Conservation (phyloP, 768 basidiomycete genomes). For the Boletus sp. region DNA sequence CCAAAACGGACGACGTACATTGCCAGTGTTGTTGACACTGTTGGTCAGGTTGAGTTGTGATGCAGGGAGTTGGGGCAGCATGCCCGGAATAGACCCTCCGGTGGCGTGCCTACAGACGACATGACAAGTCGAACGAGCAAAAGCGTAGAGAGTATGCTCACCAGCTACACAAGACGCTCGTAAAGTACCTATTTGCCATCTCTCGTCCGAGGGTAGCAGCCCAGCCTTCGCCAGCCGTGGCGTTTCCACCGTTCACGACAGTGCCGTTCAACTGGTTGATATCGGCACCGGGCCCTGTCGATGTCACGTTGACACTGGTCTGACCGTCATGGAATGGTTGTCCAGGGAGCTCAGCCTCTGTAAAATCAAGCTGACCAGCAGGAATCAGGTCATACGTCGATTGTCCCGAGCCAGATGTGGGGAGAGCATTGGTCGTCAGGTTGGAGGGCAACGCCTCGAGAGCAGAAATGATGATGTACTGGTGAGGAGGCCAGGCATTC, state of each 20-base stretch:
- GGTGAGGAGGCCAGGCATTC: conserved; percentile 87
- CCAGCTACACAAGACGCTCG: conserved; percentile 89
- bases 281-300: conserved; percentile 55
- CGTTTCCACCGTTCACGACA: conserved; percentile 69
- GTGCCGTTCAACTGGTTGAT: conserved; percentile 52
- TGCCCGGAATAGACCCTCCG: conserved; percentile 73
- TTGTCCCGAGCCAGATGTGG: conserved; percentile 45
- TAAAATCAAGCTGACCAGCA: conserved; percentile 72
- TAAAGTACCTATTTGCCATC: conserved; percentile 81
- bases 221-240: conserved; percentile 62
- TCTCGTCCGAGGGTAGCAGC: conserved; percentile 57
- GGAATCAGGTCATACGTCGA: conserved; percentile 72
- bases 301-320: conserved; percentile 45
- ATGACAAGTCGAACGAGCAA: background rate
- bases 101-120: conserved; percentile 64
- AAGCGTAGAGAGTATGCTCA: conserved; percentile 28
- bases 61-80: conserved; percentile 68
- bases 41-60: conserved; percentile 65
- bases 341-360: conserved; percentile 65
- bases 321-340: conserved; percentile 48
- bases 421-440: conserved; percentile 55
- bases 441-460: conserved; percentile 72
- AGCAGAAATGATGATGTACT: conserved; percentile 76
- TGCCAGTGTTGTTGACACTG: conserved; percentile 66
- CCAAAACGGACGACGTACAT: conserved; percentile 45